Conservation (phyloP, 306 rosid species). For the Malus fusca region DNA sequence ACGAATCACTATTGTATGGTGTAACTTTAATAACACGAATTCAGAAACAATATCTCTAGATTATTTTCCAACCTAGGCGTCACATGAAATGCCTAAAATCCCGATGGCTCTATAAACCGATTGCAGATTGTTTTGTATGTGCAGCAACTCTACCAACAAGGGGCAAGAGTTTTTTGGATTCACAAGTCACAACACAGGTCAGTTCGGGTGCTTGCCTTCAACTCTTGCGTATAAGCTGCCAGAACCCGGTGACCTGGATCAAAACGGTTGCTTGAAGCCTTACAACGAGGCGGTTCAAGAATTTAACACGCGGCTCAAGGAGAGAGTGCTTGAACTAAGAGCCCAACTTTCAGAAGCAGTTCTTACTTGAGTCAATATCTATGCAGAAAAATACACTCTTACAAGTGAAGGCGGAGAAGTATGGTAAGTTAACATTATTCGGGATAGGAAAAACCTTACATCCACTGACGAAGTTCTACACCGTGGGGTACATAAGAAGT, state of each 20-base stretch:
- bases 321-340: slow-evolving; percentile 12
- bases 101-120: neutral
- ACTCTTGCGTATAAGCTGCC: neutral
- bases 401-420: slow-evolving; percentile 20
- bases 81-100: neutral
- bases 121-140: neutral
- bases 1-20: neutral
- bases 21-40: neutral
- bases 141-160: slow-evolving; percentile 15
- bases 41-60: neutral
- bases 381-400: slow-evolving; percentile 10
- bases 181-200: slow-evolving; percentile 28
- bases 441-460: no score
- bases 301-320: slow-evolving; percentile 22
- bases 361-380: slow-evolving; percentile 14
- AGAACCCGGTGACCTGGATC: neutral
- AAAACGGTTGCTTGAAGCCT: slow-evolving; percentile 13
- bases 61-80: neutral
- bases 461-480: no score
- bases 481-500: no score
- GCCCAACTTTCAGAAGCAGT: slow-evolving; percentile 3
- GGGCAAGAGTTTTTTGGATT: slow-evolving; percentile 21
- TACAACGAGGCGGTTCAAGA: slow-evolving; percentile 14
- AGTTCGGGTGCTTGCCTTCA: slow-evolving; percentile 22
- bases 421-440: slow-evolving; percentile 6